Conservation (phyloP, 768 basidiomycete genomes). For the Sarcodon aspratus region DNA sequence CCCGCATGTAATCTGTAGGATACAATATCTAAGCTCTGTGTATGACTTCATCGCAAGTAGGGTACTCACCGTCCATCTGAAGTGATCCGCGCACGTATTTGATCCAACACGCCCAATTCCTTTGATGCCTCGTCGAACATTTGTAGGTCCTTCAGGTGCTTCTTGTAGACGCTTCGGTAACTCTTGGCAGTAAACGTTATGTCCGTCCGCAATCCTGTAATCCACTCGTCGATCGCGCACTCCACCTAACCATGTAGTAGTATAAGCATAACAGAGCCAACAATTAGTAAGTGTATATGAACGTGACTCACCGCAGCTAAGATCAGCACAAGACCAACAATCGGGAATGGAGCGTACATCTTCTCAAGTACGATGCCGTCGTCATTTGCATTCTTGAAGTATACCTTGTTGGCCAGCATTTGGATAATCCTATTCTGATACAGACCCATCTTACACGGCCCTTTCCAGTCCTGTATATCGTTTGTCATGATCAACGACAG, state of each 20-base stretch:
- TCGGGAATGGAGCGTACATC: background rate
- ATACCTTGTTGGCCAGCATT: background rate
- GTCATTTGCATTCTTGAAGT: background rate
- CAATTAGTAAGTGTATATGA: too few relatives aligned
- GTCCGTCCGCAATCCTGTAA: background rate
- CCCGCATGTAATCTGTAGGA: too few relatives aligned
- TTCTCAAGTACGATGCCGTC: slow-evolving; percentile 1
- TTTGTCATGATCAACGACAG: background rate
- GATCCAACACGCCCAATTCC: too few relatives aligned
- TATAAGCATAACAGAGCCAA: background rate
- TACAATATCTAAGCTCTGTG: too few relatives aligned
- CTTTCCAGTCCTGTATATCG: background rate
- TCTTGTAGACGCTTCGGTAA: too few relatives aligned
- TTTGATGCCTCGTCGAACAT: too few relatives aligned
- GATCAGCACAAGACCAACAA: background rate
- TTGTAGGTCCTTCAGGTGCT: background rate
- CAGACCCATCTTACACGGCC: slow-evolving; percentile 1
- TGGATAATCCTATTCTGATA: slow-evolving; percentile 1
- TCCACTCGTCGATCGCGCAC: slow-evolving; percentile 1
- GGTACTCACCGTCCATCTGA: too few relatives aligned
- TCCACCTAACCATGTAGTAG: slow-evolving; percentile 1
- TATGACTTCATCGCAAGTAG: too few relatives aligned
- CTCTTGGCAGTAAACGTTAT: background rate
- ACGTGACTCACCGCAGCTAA: background rate
- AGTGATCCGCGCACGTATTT: too few relatives aligned